Evolutionary conservation across 1,284 basidiomycete genomes (phyloP), one percentile per base, ranked within the genome.

Genomic region (Xerocomus cyaneibrunnescens): DNA sequence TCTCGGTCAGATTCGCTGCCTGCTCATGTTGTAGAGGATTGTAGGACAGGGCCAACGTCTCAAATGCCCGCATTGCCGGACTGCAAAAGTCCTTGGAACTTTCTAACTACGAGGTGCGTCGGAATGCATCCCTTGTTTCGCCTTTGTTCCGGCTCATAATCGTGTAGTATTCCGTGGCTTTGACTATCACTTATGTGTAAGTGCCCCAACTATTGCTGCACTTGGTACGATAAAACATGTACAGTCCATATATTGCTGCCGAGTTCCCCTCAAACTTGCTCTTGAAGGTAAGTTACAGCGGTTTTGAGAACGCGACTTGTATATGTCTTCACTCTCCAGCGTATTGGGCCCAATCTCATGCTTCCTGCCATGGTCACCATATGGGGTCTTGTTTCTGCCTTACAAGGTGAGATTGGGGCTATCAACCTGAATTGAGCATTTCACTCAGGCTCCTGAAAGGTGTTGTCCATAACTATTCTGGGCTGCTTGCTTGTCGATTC

Each of bases 211-310:
- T 13, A 37, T 27, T 34, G 10, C 7, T 12, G 17, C 21, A n/a
- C 16, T 9, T 17, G 7, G 7, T 19, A 35, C 34, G 13, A 50
- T 27, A 19, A 52, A 36, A 67, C 21, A 27, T 9, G 13, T 27
- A 5, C 25, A 79, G 81, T 16, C 82, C 83, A 1, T 87, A 85
- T 57, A 80, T 83, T 37, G 62, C 70, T 16, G 76, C 77, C 22
- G 83, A 86, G 57, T 64, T 87, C 16, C 84, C 84, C 3, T 79
- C 77, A 13, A 85, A 84, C 57, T 64, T 85, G 35, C 53, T 84
- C 34, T 72, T 82, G 39, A 81, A 79, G 70, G 78, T 77, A 45
- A 19, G 13, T 66, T 46, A 44, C 21, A 27, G 7, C 7, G 3
- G 1, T 13, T 7, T 31, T n/a, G 17, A 39, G 17, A n/a, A 12